phyloP scores from a whole-genome alignment of 192 early-diverging fungal species.

The Ambispora gerdemannii region DNA sequence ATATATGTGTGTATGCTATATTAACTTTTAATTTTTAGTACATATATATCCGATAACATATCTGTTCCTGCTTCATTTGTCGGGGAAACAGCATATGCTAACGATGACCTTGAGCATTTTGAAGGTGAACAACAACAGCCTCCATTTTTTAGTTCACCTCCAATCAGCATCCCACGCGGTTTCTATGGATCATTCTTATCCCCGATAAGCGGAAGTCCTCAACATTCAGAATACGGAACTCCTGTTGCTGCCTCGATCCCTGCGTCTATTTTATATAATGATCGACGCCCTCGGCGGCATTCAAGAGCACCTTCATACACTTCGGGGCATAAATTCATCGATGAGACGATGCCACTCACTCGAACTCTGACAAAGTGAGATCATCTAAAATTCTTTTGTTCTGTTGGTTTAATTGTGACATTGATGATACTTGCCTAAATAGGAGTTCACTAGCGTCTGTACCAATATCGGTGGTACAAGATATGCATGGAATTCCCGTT shows the following conservation, averaged over 20 bases:
- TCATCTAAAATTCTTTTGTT: neutral
- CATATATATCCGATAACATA: constrained; percentile 27
- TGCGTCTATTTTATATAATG: no score
- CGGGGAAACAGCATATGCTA: neutral
- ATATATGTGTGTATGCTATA: neutral
- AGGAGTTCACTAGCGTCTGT: constrained; percentile 2
- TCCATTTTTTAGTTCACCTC: neutral
- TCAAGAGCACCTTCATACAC: no score
- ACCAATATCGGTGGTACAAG: constrained; percentile 8
- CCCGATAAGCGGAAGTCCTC: neutral
- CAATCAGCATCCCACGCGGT: neutral
- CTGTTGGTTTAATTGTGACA: neutral
- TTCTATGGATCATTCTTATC: constrained; percentile 7
- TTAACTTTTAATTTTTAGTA: constrained; percentile 12
- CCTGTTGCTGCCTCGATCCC: neutral
- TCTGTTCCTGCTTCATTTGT: constrained; percentile 19
- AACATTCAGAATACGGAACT: neutral
- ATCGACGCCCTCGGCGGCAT: no score
- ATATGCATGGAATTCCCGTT: neutral
- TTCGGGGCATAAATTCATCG: neutral
- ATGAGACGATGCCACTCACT: neutral
- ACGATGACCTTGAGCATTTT: neutral
- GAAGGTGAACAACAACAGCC: neutral
- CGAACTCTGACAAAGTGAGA: neutral
- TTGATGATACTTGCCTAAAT: neutral